Evolutionary conservation across 306 rosid genomes (phyloP).

Genomic region (Fagus crenata): DNA sequence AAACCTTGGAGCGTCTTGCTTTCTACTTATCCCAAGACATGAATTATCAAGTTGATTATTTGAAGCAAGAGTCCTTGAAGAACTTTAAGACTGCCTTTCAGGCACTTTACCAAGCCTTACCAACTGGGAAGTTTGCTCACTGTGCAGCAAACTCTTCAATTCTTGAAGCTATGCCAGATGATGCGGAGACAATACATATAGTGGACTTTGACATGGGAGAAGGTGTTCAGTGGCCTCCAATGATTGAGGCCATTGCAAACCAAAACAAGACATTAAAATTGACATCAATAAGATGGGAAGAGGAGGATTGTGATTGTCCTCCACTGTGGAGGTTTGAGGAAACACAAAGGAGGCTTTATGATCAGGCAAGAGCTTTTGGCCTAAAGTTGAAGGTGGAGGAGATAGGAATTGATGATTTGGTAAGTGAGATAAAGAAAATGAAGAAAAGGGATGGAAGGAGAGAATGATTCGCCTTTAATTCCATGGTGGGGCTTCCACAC

Average conservation of each 20-base stretch:
- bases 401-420: conserved; percentile 43
- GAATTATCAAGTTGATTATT: conserved; percentile 26
- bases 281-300: conserved; percentile 49
- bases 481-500: conserved; percentile 50
- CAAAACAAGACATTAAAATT: conserved; percentile 41
- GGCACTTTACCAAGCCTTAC: conserved; percentile 47
- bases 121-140: conserved; percentile 52
- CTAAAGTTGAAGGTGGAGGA: conserved; percentile 54
- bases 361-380: conserved; percentile 46
- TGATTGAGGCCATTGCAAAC: conserved; percentile 43
- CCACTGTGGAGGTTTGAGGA: conserved; percentile 43
- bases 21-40: conserved; percentile 44
- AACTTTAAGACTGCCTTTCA: conserved; percentile 35
- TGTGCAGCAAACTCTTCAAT: conserved; percentile 52
- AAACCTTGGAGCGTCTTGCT: conserved; percentile 50
- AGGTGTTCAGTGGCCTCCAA: conserved; percentile 54
- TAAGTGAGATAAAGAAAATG: conserved; percentile 42
- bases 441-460: conserved; percentile 38
- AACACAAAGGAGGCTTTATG: conserved; percentile 38
- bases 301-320: conserved; percentile 20
- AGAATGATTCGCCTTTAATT: conserved; percentile 57
- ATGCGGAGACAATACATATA: conserved; percentile 47
- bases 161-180: conserved; percentile 47
- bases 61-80: conserved; percentile 52
- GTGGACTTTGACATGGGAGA: conserved; percentile 51